Evolutionary conservation across 805 yeast genomes (phyloP).

Genomic region (Candida berthetii): DNA sequence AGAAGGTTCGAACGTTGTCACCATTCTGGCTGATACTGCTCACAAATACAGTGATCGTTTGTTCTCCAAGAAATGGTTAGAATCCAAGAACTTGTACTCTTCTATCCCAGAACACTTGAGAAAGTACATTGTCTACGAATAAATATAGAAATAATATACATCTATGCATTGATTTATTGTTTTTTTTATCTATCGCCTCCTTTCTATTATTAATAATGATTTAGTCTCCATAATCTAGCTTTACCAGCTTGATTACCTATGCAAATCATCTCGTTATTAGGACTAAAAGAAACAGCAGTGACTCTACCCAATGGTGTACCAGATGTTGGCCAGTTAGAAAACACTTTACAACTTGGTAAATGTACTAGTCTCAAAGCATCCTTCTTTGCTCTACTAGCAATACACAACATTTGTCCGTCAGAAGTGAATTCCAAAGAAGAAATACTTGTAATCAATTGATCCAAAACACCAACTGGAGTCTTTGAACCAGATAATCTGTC

Average conservation of each 20-base stretch:
- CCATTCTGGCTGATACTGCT: slow-evolving; percentile 86
- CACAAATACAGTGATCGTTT: slow-evolving; percentile 82
- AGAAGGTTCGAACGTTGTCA: slow-evolving; percentile 75
- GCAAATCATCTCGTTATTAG: slow-evolving; percentile 75
- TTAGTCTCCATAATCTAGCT: slow-evolving; percentile 82
- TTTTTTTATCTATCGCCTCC: neutral
- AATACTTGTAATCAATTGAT: slow-evolving; percentile 76
- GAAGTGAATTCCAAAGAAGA: slow-evolving; percentile 67
- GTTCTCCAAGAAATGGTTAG: slow-evolving; percentile 73
- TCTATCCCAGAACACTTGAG: slow-evolving; percentile 65
- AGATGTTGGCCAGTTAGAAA: slow-evolving; percentile 95
- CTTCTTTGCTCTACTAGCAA: slow-evolving; percentile 78
- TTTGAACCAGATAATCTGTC: slow-evolving; percentile 41
- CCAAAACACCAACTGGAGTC: slow-evolving; percentile 60
- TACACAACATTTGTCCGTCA: slow-evolving; percentile 85
- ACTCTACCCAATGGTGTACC: slow-evolving; percentile 96
- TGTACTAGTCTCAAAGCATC: slow-evolving; percentile 87
- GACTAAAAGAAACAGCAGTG: slow-evolving; percentile 72
- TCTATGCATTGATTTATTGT: neutral
- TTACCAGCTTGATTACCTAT: slow-evolving; percentile 90
- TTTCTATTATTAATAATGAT: slow-evolving; percentile 55
- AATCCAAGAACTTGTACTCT: slow-evolving; percentile 57
- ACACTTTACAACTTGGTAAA: slow-evolving; percentile 80
- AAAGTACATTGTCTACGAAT: slow-evolving; percentile 51
- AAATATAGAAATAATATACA: neutral